phyloP scores from a whole-genome alignment of 1,284 basidiomycete genomes.

The Sanguinoderma infundibulare region DNA sequence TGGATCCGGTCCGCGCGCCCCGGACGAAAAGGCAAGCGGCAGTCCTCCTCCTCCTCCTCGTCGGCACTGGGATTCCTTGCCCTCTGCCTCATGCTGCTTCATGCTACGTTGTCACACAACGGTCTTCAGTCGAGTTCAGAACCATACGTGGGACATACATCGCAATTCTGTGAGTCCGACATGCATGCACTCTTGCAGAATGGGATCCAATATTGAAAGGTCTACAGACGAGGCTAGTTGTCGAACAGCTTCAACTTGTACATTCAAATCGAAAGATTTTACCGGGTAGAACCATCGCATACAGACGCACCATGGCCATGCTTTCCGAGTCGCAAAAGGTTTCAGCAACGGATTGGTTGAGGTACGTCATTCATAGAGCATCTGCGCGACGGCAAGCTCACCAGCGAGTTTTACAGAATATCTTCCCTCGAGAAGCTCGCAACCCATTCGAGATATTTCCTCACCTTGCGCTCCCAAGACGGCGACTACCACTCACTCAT shows the following conservation, averaged over 20 bases:
- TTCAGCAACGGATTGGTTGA: constrained; percentile 14
- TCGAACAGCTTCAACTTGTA: too few species aligned
- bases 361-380: neutral
- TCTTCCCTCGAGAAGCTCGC: constrained; percentile 35
- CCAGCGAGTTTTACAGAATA: constrained; percentile 20
- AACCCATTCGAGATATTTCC: constrained; percentile 70
- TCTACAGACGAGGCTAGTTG: too few species aligned
- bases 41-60: too few species aligned
- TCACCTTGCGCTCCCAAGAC: constrained; percentile 68
- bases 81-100: too few species aligned
- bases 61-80: too few species aligned
- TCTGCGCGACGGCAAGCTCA: neutral
- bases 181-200: neutral
- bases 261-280: neutral
- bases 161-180: neutral
- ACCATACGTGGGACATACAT: neutral
- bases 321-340: neutral
- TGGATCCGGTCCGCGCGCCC: too few species aligned
- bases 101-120: neutral
- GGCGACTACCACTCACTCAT: constrained; percentile 73
- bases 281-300: neutral
- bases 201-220: too few species aligned
- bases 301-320: neutral
- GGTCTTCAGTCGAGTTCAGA: neutral
- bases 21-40: too few species aligned